Percentiles rank a stretch among this genome's conserved stretches.
Evolutionary conservation across 176 grass and related monocot species (phyloP).

Genomic region (Saccharum spontaneum): DNA sequence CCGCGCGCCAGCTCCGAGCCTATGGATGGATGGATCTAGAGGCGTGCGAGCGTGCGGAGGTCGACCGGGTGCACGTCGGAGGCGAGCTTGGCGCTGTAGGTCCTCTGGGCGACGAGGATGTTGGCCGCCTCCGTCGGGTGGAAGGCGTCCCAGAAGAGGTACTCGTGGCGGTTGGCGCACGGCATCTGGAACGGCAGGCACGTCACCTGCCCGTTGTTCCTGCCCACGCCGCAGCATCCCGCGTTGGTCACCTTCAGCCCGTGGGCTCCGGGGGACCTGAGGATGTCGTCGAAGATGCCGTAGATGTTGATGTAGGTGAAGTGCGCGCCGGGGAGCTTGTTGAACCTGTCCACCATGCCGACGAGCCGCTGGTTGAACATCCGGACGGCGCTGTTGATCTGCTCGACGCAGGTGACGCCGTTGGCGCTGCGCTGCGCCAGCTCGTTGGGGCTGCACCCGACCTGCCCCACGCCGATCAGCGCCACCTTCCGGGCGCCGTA

Average conservation of each 20-base stretch:
- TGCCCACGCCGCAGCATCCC: slow-evolving; percentile 79
- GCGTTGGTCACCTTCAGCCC: slow-evolving; percentile 65
- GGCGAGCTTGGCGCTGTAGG: slow-evolving; percentile 52
- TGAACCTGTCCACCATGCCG: slow-evolving; percentile 60
- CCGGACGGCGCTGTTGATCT: slow-evolving; percentile 66
- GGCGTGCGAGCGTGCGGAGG: slow-evolving; percentile 43
- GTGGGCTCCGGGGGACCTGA: slow-evolving; percentile 34
- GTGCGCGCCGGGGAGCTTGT: slow-evolving; percentile 60
- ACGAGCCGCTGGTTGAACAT: slow-evolving; percentile 66
- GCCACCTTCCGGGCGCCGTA: slow-evolving; percentile 89
- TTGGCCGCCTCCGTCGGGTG: slow-evolving; percentile 81
- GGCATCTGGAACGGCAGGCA: slow-evolving; percentile 86
- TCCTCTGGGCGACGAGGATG: slow-evolving; percentile 57
- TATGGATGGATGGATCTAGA: slow-evolving; percentile 18
- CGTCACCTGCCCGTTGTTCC: slow-evolving; percentile 97
- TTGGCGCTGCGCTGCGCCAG: slow-evolving; percentile 67
- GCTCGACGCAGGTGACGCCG: slow-evolving; percentile 62
- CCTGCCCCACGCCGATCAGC: slow-evolving; percentile 70
- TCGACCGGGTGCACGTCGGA: slow-evolving; percentile 79
- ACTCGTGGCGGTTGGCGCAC: slow-evolving; percentile 57
- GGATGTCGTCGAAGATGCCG: slow-evolving; percentile 65
- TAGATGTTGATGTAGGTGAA: slow-evolving; percentile 83
- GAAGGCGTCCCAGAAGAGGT: slow-evolving; percentile 97
- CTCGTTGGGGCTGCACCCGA: slow-evolving; percentile 83
- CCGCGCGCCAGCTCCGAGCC: no score